Conservation (phyloP, 2,329 filamentous ascomycete species). For the Hypoxylon sp. region DNA sequence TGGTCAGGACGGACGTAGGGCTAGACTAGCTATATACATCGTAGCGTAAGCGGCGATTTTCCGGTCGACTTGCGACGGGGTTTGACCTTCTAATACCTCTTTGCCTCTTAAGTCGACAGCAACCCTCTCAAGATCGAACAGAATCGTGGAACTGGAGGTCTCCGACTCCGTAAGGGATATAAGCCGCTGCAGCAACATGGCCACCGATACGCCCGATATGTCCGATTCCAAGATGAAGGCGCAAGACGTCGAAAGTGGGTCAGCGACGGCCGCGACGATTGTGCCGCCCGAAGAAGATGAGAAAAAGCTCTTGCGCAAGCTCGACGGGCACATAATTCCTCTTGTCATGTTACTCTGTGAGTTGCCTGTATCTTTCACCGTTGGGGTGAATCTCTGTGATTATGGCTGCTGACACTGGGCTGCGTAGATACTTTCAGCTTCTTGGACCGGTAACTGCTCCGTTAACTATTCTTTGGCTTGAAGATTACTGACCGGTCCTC, state of each 20-base stretch:
- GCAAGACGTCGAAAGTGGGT: constrained; percentile 15
- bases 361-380: constrained; percentile 11
- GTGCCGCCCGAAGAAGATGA: constrained; percentile 50
- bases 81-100: constrained; percentile 2
- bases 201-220: constrained; percentile 25
- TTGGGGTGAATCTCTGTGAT: neutral
- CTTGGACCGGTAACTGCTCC: constrained; percentile 66
- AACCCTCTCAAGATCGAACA: constrained; percentile 1
- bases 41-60: constrained; percentile 15
- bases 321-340: constrained; percentile 70
- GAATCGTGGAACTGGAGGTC: neutral
- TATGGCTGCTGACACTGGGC: constrained; percentile 12
- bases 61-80: constrained; percentile 23
- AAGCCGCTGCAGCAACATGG: constrained; percentile 10
- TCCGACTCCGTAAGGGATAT: neutral
- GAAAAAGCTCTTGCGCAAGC: constrained; percentile 67
- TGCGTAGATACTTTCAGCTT: constrained; percentile 71
- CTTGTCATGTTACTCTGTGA: constrained; percentile 69
- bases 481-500: constrained; percentile 4
- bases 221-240: constrained; percentile 31
- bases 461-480: neutral
- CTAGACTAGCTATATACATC: constrained; percentile 10
- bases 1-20: constrained; percentile 20
- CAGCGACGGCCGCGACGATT: constrained; percentile 21
- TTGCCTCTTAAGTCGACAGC: constrained; percentile 10